These are phyloP conservation scores for Pyrenula aspistea DNA, from an alignment of 495 filamentous ascomycete species.

Conservation along the genomic window DNA sequence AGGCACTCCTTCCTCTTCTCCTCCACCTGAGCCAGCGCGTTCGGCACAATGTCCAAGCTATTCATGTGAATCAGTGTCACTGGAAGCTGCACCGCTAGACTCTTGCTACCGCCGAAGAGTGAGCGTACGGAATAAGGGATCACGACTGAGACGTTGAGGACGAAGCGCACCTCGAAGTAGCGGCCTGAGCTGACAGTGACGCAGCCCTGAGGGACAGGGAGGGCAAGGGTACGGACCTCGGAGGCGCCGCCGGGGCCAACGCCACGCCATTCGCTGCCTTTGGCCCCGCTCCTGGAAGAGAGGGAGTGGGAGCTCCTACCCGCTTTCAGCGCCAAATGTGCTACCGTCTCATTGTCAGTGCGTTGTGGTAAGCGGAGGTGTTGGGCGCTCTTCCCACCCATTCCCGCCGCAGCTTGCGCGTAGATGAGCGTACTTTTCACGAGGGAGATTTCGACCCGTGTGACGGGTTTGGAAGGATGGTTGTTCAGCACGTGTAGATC, in stretches of 20 bases:
- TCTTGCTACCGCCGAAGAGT: constrained; percentile 20
- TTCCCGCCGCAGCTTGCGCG: constrained; percentile 30
- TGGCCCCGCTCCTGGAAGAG: not conserved
- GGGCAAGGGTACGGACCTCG: constrained; percentile 37
- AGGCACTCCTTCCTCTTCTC: constrained; percentile 21
- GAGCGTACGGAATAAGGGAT: constrained; percentile 28
- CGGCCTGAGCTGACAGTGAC: constrained; percentile 28
- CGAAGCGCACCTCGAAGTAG: constrained; percentile 41
- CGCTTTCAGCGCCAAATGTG: constrained; percentile 23
- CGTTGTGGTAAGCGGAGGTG: constrained; percentile 38
- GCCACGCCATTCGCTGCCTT: constrained; percentile 28
- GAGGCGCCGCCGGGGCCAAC: constrained; percentile 25
- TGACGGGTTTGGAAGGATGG: constrained; percentile 27
- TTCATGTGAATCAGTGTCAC: constrained; percentile 47
- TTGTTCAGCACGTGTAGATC: constrained; percentile 39
- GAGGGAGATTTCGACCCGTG: constrained; percentile 33
- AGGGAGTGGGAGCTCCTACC: not conserved
- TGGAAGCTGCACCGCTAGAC: constrained; percentile 38
- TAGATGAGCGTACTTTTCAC: constrained; percentile 15
- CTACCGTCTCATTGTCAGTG: constrained; percentile 31
- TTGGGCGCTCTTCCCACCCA: constrained; percentile 29
- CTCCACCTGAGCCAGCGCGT: constrained; percentile 43
- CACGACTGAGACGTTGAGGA: constrained; percentile 33
- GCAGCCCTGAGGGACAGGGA: constrained; percentile 37
- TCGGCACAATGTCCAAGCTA: constrained; percentile 47